phyloP scores from a whole-genome alignment of 352 stramenopile genomes.

The Globisporangium ultimum region DNA sequence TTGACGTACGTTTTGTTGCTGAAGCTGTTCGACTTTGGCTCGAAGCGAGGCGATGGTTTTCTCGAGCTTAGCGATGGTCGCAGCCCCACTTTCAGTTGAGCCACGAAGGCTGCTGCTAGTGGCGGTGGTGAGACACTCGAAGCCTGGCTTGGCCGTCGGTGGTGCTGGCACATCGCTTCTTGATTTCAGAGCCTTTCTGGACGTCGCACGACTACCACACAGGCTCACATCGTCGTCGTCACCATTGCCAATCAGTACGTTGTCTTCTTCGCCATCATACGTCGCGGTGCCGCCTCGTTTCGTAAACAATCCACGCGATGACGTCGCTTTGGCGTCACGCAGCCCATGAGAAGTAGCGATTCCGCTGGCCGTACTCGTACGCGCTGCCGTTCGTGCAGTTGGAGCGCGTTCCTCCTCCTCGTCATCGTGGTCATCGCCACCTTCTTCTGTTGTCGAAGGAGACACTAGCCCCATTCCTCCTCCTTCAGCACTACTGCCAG shows the following conservation, averaged over 20 bases:
- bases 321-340: conserved; percentile 24
- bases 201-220: not conserved
- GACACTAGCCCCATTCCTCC: not conserved
- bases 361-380: not conserved
- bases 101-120: conserved; percentile 11
- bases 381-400: conserved; percentile 1
- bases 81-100: no score
- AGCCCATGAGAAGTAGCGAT: not conserved
- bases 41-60: conserved; percentile 51
- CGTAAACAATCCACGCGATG: conserved; percentile 59
- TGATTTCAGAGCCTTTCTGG: conserved; percentile 13
- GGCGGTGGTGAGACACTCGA: conserved; percentile 5
- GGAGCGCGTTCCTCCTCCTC: conserved; percentile 4
- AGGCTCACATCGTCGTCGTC: conserved; percentile 31
- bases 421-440: conserved; percentile 11
- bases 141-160: not conserved
- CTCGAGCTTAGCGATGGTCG: conserved; percentile 43
- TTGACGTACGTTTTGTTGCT: conserved; percentile 70
- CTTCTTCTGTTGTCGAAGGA: conserved; percentile 8
- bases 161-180: conserved; percentile 3
- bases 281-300: conserved; percentile 31
- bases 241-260: conserved; percentile 50
- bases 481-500: not conserved
- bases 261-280: conserved; percentile 55
- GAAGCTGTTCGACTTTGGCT: conserved; percentile 60